A percentile compares a stretch with the other conserved stretches of the same genome.
These are phyloP conservation scores for Serendipita vermifera DNA, from an alignment of 768 basidiomycete genomes.

Conservation along the genomic window DNA sequence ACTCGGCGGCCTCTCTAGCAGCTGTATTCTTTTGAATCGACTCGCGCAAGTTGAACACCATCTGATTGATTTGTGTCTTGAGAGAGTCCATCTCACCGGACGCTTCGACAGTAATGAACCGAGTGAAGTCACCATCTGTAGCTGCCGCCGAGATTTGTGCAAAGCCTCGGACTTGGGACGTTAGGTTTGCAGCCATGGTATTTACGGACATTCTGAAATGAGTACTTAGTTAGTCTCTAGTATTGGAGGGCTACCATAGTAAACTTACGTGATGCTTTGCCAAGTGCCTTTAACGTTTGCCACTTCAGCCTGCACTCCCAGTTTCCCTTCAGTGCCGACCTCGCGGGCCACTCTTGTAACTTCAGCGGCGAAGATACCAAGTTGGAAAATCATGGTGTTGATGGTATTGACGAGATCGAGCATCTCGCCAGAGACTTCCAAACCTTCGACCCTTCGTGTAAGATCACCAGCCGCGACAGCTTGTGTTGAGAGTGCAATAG, in stretches of 20 bases:
- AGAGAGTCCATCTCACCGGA: conserved; percentile 98
- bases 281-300: conserved; percentile 95
- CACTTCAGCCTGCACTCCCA: conserved; percentile 94
- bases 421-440: conserved; percentile 92
- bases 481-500: conserved; percentile 85
- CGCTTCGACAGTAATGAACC: conserved; percentile 98
- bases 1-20: conserved; percentile 90
- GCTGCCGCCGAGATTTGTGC: conserved; percentile 98
- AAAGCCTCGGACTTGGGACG: conserved; percentile 97
- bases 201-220: conserved; percentile 74
- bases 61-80: conserved; percentile 98
- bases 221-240: no score
- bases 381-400: conserved; percentile 71
- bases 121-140: conserved; percentile 96
- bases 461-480: conserved; percentile 91
- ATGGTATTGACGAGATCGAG: conserved; percentile 93
- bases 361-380: conserved; percentile 58
- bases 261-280: conserved; percentile 90
- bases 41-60: conserved; percentile 96
- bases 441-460: conserved; percentile 83
- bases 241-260: no score
- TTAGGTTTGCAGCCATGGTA: conserved; percentile 92
- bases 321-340: conserved; percentile 96
- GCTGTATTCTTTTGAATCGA: conserved; percentile 98
- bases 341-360: conserved; percentile 95